Evolutionary conservation across 202 grass and related monocot species (phyloP).

Genomic region (Setaria viridis): DNA sequence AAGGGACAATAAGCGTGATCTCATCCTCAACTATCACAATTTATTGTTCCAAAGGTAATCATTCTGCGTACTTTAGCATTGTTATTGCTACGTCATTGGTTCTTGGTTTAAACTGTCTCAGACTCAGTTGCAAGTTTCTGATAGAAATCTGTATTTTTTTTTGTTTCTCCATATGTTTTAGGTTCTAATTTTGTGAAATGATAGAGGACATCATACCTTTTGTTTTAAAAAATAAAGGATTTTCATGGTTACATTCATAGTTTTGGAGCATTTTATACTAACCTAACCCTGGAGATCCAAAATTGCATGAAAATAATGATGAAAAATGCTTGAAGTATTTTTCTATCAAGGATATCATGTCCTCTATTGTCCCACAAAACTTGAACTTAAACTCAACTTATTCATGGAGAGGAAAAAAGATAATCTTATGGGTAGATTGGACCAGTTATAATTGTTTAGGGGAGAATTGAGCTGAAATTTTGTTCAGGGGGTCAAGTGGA

Average conservation of each 20-base stretch:
- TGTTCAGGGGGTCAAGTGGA: not conserved
- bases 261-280: not conserved
- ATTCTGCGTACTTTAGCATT: conserved; percentile 32
- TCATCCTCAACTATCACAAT: conserved; percentile 74
- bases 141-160: not conserved
- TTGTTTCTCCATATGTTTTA: not conserved
- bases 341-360: not conserved
- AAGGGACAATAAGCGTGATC: conserved; percentile 63
- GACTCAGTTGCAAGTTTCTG: conserved; percentile 13
- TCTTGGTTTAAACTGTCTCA: conserved; percentile 33
- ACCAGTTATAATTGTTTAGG: not conserved
- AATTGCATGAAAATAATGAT: not conserved
- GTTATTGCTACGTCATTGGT: conserved; percentile 19
- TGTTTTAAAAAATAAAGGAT: not conserved
- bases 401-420: not conserved
- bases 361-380: not conserved
- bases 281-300: not conserved
- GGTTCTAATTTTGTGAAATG: not conserved
- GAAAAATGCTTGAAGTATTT: not conserved
- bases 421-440: not conserved
- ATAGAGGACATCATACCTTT: not conserved
- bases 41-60: conserved; percentile 85
- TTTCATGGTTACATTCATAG: not conserved
- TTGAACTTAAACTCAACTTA: not conserved
- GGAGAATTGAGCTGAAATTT: not conserved